phyloP scores from a whole-genome alignment of 176 grass and related monocot genomes.

The Oryza meyeriana region DNA sequence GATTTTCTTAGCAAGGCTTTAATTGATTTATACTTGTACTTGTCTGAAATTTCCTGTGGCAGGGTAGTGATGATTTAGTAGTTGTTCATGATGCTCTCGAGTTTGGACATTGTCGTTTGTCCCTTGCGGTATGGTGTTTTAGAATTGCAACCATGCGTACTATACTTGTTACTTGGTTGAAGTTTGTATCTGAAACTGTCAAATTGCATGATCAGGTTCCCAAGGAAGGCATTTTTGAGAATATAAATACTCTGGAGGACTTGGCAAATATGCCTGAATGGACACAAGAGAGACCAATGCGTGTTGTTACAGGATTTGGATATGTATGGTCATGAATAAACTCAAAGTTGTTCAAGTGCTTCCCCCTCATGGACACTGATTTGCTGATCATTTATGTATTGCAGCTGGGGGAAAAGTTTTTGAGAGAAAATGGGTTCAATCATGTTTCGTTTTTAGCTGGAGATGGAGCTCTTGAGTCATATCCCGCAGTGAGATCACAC shows the following conservation, averaged over 20 bases:
- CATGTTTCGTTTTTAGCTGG: conserved; percentile 64
- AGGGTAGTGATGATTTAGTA: conserved; percentile 84
- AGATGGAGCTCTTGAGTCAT: conserved; percentile 92
- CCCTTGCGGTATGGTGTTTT: conserved; percentile 72
- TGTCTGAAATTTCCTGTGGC: conserved; percentile 24
- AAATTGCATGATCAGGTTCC: conserved; percentile 66
- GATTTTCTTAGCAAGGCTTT: not conserved
- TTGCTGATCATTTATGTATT: conserved; percentile 30
- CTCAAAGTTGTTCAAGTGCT: conserved; percentile 19
- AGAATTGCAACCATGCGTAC: conserved; percentile 7
- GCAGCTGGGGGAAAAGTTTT: conserved; percentile 78
- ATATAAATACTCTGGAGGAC: conserved; percentile 68
- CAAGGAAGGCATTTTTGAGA: conserved; percentile 88
- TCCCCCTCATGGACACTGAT: not conserved
- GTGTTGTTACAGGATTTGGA: conserved; percentile 90
- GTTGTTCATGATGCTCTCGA: conserved; percentile 92
- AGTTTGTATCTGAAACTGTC: conserved; percentile 19
- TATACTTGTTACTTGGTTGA: conserved; percentile 9
- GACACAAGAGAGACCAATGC: conserved; percentile 76
- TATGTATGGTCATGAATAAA: conserved; percentile 52
- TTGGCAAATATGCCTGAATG: conserved; percentile 85
- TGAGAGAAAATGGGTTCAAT: conserved; percentile 72
- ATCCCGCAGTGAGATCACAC: conserved; percentile 73
- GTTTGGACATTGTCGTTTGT: conserved; percentile 73
- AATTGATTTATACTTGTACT: not conserved